Evolutionary conservation across 768 basidiomycete genomes (phyloP), one percentile per base, ranked within the genome.

Genomic region (Mycena epipterygia): DNA sequence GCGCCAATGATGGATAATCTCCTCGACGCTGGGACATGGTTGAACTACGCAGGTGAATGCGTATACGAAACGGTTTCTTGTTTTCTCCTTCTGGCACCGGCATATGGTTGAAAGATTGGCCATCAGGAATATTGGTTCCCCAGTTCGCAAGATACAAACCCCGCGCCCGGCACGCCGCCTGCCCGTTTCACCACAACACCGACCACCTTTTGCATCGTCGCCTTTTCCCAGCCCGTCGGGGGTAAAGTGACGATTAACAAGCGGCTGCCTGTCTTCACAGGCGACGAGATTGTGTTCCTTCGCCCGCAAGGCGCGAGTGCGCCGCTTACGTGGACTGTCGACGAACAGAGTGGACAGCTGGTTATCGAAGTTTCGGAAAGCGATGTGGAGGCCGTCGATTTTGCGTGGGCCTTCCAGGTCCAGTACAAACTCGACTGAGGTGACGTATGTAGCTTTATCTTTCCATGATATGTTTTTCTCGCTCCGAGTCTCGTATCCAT

Each of bases 21-120:
- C 33, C 80, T 85, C 7, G 86, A 82, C n/a, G 86, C 87, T 21
- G 89, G 89, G 0, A 71, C 68, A 48, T 90, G 89, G 89, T 77
- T 90, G 61, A 79, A 82, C 46, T 83, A 85, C 49, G 82, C 85
- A 2, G 87, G 89, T 17, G 78, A 81, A 1, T 90, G 88, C 39
- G 82, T 90, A 9, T 90, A 89, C 60, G 83, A 81, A 32, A 89
- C 89, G 7, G 89, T 87, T 67, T 16, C 85, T 79, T 1, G 41
- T 30, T 29, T 52, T 25, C 23, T 35, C 33, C n/a, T n/a, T n/a
- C n/a, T 23, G 52, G 59, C 35, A 23, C 32, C 11, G n/a, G 14
- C 13, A 46, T n/a, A n/a, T 53, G 44, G 32, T 68, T 57, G 66
- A 12, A 13, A 3, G 19, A 27, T 44, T 25, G 16, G 25, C n/a